Evolutionary conservation across 331 rosid genomes (phyloP).

Genomic region (Acacia pycnantha): DNA sequence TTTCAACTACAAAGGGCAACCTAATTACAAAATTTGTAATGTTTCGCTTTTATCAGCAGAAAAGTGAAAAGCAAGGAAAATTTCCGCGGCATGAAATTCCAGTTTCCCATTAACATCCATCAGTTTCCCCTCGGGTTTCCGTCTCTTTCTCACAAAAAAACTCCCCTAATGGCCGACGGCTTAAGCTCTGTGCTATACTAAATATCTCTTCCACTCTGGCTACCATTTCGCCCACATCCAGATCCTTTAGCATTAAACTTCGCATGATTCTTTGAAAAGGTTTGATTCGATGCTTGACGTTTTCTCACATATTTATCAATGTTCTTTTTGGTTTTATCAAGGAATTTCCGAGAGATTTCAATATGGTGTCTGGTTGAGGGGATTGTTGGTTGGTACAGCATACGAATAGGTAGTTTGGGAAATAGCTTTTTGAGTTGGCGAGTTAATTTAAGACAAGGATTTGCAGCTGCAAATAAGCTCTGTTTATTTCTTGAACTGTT

Average conservation of each 20-base stretch:
- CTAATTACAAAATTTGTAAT: background rate
- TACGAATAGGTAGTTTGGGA: conserved; percentile 4
- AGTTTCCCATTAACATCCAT: conserved; percentile 9
- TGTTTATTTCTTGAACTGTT: conserved; percentile 3
- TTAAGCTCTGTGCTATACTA: background rate
- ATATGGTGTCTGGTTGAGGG: conserved; percentile 8
- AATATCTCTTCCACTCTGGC: conserved; percentile 27
- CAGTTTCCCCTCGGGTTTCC: conserved; percentile 8
- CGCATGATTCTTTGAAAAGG: conserved; percentile 25
- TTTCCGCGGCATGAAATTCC: conserved; percentile 16
- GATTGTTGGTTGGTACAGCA: background rate
- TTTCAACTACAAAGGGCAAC: background rate
- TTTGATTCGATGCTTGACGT: conserved; percentile 19
- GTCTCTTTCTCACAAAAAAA: conserved; percentile 38
- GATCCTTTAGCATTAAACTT: conserved; percentile 34
- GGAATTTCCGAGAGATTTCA: background rate
- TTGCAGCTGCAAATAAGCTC: background rate
- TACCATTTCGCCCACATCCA: conserved; percentile 18
- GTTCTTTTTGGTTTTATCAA: background rate
- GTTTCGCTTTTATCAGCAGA: conserved; percentile 26
- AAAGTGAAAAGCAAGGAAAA: background rate
- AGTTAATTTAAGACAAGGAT: background rate
- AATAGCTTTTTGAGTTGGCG: background rate
- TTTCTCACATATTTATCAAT: background rate
- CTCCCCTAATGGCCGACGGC: background rate